These are phyloP conservation scores for Scutellaria baicalensis DNA, from an alignment of 257 asterid genomes.

Conservation along the genomic window DNA sequence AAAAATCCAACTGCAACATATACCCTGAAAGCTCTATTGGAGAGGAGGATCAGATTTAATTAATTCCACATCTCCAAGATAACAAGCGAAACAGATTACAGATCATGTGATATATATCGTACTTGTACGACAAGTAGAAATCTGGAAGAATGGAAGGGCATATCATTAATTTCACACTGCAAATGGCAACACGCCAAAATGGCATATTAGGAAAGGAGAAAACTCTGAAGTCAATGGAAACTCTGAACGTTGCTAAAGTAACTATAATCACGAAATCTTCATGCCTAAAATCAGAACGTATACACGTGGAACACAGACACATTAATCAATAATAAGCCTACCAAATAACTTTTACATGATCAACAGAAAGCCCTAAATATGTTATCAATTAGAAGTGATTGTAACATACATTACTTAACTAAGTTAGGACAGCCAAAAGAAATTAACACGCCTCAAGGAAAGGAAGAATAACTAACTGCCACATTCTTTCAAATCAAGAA, in stretches of 20 bases:
- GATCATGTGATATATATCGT: not conserved
- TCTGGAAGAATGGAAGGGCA: not conserved
- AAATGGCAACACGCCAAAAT: not conserved
- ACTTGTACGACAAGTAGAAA: not conserved
- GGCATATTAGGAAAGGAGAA: not conserved
- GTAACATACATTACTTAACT: not conserved
- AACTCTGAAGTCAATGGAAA: not conserved
- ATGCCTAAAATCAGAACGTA: not conserved
- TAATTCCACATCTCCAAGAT: not conserved
- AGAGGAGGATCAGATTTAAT: not conserved
- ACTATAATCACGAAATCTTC: not conserved
- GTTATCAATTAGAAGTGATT: not conserved
- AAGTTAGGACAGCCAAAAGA: not conserved
- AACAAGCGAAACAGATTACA: not conserved
- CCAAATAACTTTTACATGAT: not conserved
- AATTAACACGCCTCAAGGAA: not conserved
- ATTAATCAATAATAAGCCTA: not conserved
- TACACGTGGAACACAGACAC: constrained; percentile 2
- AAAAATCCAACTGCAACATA: not conserved
- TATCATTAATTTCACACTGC: not conserved
- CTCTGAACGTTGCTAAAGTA: not conserved
- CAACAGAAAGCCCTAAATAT: not conserved
- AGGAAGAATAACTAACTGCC: not conserved
- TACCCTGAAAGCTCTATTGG: not conserved
- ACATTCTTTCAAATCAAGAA: not conserved